Percentiles rank a stretch among this genome's conserved stretches.
Evolutionary conservation across 495 filamentous ascomycete species (phyloP).

Genomic region (Aspergillus panamensis): DNA sequence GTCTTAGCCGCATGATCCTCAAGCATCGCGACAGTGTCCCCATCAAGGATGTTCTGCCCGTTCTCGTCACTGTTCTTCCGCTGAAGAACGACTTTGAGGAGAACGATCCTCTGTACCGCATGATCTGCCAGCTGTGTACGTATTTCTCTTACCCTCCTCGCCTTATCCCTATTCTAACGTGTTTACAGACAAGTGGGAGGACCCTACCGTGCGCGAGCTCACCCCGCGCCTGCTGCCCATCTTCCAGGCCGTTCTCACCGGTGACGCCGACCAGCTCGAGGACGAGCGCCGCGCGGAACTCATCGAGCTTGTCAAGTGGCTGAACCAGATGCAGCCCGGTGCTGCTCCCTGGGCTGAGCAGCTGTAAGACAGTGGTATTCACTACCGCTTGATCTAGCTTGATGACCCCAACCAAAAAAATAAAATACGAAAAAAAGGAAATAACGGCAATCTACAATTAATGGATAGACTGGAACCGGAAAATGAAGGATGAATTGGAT

Average conservation of each 20-base stretch:
- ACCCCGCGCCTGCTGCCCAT: slow-evolving; percentile 75
- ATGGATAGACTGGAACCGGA: slow-evolving; percentile 37
- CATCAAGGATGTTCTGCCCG: slow-evolving; percentile 73
- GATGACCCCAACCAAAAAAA: slow-evolving; percentile 16
- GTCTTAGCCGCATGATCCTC: slow-evolving; percentile 87
- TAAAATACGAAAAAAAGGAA: neutral
- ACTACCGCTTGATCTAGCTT: slow-evolving; percentile 2
- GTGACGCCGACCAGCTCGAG: slow-evolving; percentile 80
- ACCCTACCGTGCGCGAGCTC: slow-evolving; percentile 68
- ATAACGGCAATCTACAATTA: slow-evolving; percentile 13
- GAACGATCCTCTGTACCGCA: slow-evolving; percentile 87
- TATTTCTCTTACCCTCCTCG: slow-evolving; percentile 17
- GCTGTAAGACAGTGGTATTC: slow-evolving; percentile 30
- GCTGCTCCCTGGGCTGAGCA: slow-evolving; percentile 45
- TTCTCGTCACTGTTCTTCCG: slow-evolving; percentile 73
- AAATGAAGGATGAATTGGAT: slow-evolving; percentile 28
- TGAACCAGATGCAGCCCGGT: slow-evolving; percentile 54
- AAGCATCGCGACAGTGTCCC: slow-evolving; percentile 76
- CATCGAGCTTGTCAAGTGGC: slow-evolving; percentile 66
- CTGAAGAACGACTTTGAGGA: slow-evolving; percentile 94
- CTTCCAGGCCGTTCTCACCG: slow-evolving; percentile 73
- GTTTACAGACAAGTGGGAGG: slow-evolving; percentile 61
- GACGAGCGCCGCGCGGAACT: slow-evolving; percentile 71
- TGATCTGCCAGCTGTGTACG: slow-evolving; percentile 83
- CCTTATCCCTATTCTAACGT: slow-evolving; percentile 21